Conservation (phyloP, 345 rosid genomes). For the Ceriops decandra region DNA sequence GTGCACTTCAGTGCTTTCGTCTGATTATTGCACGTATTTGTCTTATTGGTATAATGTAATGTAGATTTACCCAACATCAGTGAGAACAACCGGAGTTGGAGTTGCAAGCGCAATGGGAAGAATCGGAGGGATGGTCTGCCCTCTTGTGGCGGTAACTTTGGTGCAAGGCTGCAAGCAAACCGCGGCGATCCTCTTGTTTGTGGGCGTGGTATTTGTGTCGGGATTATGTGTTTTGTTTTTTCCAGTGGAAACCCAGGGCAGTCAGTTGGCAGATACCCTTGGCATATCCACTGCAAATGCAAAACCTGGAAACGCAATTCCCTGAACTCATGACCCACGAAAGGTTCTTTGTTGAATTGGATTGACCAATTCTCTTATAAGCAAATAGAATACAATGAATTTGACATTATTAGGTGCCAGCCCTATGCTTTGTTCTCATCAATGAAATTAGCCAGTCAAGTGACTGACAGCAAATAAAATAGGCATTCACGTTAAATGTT, state of each 20-base stretch:
- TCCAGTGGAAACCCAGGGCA: constrained; percentile 86
- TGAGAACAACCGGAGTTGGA: constrained; percentile 88
- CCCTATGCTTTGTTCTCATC: too few relatives aligned
- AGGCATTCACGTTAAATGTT: too few relatives aligned
- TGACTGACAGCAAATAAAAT: too few relatives aligned
- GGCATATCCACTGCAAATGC: background rate
- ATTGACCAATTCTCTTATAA: too few relatives aligned
- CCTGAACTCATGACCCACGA: too few relatives aligned
- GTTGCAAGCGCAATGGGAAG: constrained; percentile 79
- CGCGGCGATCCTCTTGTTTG: constrained; percentile 58
- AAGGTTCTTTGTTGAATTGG: too few relatives aligned
- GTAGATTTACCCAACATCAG: constrained; percentile 80
- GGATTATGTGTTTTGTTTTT: constrained; percentile 62
- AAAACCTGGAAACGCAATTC: background rate
- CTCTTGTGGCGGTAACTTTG: constrained; percentile 78
- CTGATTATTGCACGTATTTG: background rate
- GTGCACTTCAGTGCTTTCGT: background rate
- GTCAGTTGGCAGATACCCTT: constrained; percentile 11
- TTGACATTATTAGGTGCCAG: too few relatives aligned
- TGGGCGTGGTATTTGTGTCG: constrained; percentile 48
- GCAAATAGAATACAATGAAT: too few relatives aligned
- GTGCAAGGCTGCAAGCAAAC: constrained; percentile 81
- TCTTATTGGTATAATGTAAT: background rate
- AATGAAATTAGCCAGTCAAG: too few relatives aligned
- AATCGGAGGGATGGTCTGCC: constrained; percentile 86